phyloP scores from a whole-genome alignment of 495 filamentous ascomycete genomes.

The Tuber brumale region DNA sequence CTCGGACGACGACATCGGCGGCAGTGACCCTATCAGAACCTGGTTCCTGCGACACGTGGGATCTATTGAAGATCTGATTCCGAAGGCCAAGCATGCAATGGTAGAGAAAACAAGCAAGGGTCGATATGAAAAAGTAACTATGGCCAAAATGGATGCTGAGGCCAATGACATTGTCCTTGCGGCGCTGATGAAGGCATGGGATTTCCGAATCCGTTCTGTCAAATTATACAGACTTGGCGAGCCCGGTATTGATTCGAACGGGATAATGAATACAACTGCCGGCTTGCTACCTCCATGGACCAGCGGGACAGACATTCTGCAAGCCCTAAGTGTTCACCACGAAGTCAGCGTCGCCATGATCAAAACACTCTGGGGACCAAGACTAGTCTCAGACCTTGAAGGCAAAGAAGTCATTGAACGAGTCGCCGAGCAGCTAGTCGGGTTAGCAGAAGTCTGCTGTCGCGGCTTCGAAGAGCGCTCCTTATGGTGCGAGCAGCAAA shows the following conservation, averaged over 20 bases:
- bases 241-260: conserved; percentile 52
- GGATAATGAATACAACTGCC: conserved; percentile 50
- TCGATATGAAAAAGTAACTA: conserved; percentile 26
- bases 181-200: conserved; percentile 63
- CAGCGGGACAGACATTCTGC: conserved; percentile 29
- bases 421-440: conserved; percentile 31
- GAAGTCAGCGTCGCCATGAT: conserved; percentile 27
- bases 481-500: conserved; percentile 50
- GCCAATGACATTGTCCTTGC: conserved; percentile 71
- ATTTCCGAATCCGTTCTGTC: conserved; percentile 63
- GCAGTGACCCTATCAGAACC: conserved; percentile 32
- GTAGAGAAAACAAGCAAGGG: conserved; percentile 27
- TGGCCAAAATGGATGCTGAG: conserved; percentile 47
- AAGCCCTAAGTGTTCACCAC: conserved; percentile 29
- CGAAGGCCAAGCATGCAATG: conserved; percentile 22
- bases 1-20: conserved; percentile 24
- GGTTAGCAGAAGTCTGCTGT: conserved; percentile 47
- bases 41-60: conserved; percentile 37
- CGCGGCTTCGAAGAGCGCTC: conserved; percentile 57
- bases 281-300: conserved; percentile 39
- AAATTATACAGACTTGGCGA: conserved; percentile 62
- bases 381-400: conserved; percentile 17
- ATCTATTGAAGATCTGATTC: conserved; percentile 30
- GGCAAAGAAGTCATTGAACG: conserved; percentile 23
- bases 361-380: conserved; percentile 23